Conservation (phyloP, 345 rosid genomes). For the Litchi chinensis region DNA sequence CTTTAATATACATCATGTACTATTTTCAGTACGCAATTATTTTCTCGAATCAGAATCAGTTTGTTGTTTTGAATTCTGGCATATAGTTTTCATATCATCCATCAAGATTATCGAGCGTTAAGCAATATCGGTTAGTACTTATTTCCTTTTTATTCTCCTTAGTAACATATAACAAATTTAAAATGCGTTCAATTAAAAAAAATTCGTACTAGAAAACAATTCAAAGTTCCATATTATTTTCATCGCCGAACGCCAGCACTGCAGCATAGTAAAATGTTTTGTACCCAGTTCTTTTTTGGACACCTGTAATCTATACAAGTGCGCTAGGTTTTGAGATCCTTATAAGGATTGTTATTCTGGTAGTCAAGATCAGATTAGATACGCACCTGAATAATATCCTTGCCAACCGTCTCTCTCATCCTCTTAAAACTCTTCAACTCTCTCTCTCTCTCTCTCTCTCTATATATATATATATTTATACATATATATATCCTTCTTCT, state of each 20-base stretch:
- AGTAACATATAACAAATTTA: too few relatives aligned
- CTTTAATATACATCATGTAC: not conserved
- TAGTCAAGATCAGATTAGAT: conserved; percentile 6
- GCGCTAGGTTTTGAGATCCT: conserved; percentile 8
- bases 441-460: not conserved
- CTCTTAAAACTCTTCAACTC: not conserved
- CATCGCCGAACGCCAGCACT: not conserved
- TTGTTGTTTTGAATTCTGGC: too few relatives aligned
- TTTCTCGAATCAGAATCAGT: not conserved
- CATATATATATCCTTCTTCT: conserved; percentile 5
- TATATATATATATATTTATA: not conserved
- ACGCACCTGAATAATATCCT: not conserved
- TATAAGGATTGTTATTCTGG: not conserved
- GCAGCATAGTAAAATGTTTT: not conserved
- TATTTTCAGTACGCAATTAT: not conserved
- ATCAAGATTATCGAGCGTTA: too few relatives aligned
- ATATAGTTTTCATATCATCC: too few relatives aligned
- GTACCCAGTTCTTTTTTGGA: conserved; percentile 22
- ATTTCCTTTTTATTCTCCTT: too few relatives aligned
- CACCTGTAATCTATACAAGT: conserved; percentile 28
- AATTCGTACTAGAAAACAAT: too few relatives aligned
- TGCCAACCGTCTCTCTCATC: not conserved
- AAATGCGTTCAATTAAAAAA: not conserved
- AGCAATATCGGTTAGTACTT: too few relatives aligned
- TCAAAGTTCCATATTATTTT: not conserved